A percentile compares a stretch with the other conserved stretches of the same genome.
These are phyloP conservation scores for Saccharomyces pastorianus DNA, from an alignment of 1,139 yeast species.

Conservation along the genomic window DNA sequence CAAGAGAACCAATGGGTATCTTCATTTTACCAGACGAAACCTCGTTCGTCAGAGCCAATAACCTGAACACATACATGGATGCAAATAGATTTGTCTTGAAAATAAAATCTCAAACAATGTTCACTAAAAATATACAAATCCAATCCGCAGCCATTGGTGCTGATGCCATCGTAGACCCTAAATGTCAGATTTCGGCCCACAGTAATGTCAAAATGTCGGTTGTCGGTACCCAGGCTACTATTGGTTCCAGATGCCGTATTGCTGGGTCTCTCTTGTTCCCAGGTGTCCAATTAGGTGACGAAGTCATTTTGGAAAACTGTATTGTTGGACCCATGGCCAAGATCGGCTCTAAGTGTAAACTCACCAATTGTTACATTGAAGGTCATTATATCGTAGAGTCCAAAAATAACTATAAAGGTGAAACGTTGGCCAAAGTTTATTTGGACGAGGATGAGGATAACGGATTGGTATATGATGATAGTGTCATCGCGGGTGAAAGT, in stretches of 20 bases:
- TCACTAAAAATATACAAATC: constrained; percentile 36
- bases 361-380: constrained; percentile 78
- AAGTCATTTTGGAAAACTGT: constrained; percentile 73
- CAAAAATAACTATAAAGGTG: constrained; percentile 70
- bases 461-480: constrained; percentile 26
- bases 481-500: constrained; percentile 15
- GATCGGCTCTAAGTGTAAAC: constrained; percentile 51
- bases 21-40: constrained; percentile 58
- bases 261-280: constrained; percentile 79
- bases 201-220: constrained; percentile 82
- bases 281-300: constrained; percentile 69
- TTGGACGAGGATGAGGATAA: constrained; percentile 39
- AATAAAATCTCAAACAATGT: constrained; percentile 33
- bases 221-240: constrained; percentile 63
- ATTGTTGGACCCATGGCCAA: constrained; percentile 65
- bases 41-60: constrained; percentile 68
- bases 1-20: constrained; percentile 56
- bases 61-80: constrained; percentile 75
- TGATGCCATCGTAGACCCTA: constrained; percentile 67
- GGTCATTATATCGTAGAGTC: constrained; percentile 60
- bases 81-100: constrained; percentile 79
- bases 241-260: constrained; percentile 81
- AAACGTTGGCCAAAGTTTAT: constrained; percentile 60
- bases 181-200: constrained; percentile 57
- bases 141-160: constrained; percentile 59